Evolutionary conservation across 768 basidiomycete species (phyloP), one percentile per base, ranked within the genome.

Genomic region (Lactarius sanguifluus): DNA sequence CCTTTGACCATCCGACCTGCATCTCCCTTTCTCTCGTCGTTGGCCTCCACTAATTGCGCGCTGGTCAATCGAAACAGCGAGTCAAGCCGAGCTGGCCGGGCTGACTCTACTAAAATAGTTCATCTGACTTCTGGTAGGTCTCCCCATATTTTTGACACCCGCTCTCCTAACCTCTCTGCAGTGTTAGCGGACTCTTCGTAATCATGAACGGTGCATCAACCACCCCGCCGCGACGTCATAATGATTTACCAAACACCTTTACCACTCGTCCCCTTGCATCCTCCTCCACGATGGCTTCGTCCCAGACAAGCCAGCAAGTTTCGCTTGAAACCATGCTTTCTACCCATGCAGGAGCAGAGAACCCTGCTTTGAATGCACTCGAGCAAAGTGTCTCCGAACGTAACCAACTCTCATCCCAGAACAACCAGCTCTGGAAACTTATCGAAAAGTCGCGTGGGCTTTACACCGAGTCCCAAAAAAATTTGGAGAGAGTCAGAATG

Each of bases 361-460:
- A 87, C 76, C 87, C 87, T 47, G 81, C 70, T 54, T 75, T 76
- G 52, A 77, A 75, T 41, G 93, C 94, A 3, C 82, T 96, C 34
- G 92, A 94, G 30, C 84, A 87, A 65, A 85, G 87, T 9, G 80
- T 96, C 32, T 81, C 81, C 18, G 95, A 98, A 72, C 85, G 94
- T 70, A 96, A 96, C 73, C 77, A 80, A 47, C 85, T 95, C 59
- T 85, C 89, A 13, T 77, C 86, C 5, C 94, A 96, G 79, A 96
- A 96, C 75, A 79, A 87, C 18, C 93, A 96, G 78, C 85, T 96
- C 25, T 96, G 95, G 95, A 96, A 95, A 76, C 83, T 96, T 69
- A 89, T 96, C 74, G 93, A 96, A 82, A 96, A 94, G 75, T 92
- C 95, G 76, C 85, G 92, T 63, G 77, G 85, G 25, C 91, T 87